phyloP scores from a whole-genome alignment of 1,284 basidiomycete species.

The Phellinidium pouzarii region DNA sequence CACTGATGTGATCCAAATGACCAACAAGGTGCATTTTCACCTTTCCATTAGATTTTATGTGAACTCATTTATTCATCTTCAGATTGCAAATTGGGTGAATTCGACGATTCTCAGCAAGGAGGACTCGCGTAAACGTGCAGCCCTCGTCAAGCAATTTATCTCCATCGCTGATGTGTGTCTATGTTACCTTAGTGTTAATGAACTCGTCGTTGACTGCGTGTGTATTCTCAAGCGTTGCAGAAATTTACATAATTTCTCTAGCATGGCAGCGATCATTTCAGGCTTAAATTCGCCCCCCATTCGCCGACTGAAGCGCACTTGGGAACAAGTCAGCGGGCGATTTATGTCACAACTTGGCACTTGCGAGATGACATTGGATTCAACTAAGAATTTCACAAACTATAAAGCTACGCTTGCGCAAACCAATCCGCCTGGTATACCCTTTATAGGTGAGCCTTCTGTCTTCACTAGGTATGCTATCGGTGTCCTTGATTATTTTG shows the following conservation, averaged over 20 bases:
- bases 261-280: slow-evolving; percentile 92
- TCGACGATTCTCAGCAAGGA: slow-evolving; percentile 82
- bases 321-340: slow-evolving; percentile 81
- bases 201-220: slow-evolving; percentile 6
- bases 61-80: not conserved
- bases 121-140: slow-evolving; percentile 80
- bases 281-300: slow-evolving; percentile 95
- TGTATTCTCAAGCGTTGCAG: slow-evolving; percentile 68
- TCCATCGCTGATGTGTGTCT: slow-evolving; percentile 82
- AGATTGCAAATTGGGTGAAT: slow-evolving; percentile 94
- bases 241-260: slow-evolving; percentile 88
- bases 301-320: slow-evolving; percentile 87
- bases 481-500: not conserved
- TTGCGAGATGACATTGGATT: slow-evolving; percentile 82
- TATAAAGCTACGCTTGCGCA: slow-evolving; percentile 84
- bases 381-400: slow-evolving; percentile 88
- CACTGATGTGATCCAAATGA: slow-evolving; percentile 85
- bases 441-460: slow-evolving; percentile 78
- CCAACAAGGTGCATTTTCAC: slow-evolving; percentile 61
- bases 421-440: slow-evolving; percentile 92
- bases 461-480: not conserved
- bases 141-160: slow-evolving; percentile 87
- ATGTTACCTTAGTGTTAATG: slow-evolving; percentile 4
- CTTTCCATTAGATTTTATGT: not conserved
- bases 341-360: slow-evolving; percentile 60